Base-by-base conservation (phyloP, 345 rosid species). In the rapeseed (Brassica napus) region DNA sequence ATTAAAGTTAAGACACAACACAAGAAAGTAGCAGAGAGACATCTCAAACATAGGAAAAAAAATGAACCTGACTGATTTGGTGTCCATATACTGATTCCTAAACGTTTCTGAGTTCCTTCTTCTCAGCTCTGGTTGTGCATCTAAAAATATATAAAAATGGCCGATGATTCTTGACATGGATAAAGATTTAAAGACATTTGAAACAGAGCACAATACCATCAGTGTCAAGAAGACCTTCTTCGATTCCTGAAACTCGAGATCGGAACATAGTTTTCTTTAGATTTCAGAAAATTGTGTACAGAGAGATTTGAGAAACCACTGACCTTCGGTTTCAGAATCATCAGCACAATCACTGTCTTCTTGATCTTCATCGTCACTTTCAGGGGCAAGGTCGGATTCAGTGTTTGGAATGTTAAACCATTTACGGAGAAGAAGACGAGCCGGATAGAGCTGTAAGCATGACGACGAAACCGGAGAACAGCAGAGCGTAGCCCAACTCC, bases 31-130 rank as follows among this genome's bases (percentile, higher is more conserved):
- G 34, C 31, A 59, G 12, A 59, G 63, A 59, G 63, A 58, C 30
- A 58, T 57, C 1, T 57, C 63, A 58, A 58, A 54, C 15, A 24
- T 31, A 68, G 49, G 11, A 11, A 42, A 14, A 35, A 44, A 44
- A 11, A 44, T 11, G 70, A 47, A 77, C 98, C 92, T 91, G 86
- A 94, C 60, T 67, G 92, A 88, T 79, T 91, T 94, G 23, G 86
- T 82, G 74, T 88, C 89, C 84, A 94, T 90, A 79, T 94, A 94
- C 76, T 94, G 98, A 9, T 83, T 82, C 72, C 98, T 85, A 72
- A 84, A 91, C 30, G 97, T 94, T 83, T 94, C 97, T 3, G 98
- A 91, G 37, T 90, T 89, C 44, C 95, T 83, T 74, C 97, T 86
- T 80, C 97, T 87, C 78, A 79, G 18, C 84, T 30, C 35, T 1